phyloP scores from a whole-genome alignment of 2,329 filamentous ascomycete species.

The Colletotrichum sp. region DNA sequence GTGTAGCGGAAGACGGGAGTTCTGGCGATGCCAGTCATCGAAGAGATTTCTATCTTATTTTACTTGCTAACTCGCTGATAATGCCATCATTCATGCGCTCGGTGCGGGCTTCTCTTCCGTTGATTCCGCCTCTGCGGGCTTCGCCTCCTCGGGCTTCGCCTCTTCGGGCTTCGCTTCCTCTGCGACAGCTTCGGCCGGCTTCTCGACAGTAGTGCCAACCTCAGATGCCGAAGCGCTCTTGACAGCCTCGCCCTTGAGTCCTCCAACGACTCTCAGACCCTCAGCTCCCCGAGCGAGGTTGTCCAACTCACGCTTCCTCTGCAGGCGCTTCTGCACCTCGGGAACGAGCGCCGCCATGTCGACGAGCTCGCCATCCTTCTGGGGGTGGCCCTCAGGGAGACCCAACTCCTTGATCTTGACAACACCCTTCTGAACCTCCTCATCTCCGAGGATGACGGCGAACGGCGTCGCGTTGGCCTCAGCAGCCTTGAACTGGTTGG shows the following conservation, averaged over 20 bases:
- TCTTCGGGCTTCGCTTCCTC: slow-evolving; percentile 2
- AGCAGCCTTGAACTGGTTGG: slow-evolving; percentile 89
- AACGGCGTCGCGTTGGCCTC: slow-evolving; percentile 82
- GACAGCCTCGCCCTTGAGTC: slow-evolving; percentile 47
- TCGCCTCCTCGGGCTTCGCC: neutral
- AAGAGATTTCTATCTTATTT: neutral
- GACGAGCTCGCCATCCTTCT: slow-evolving; percentile 86
- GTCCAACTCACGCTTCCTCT: slow-evolving; percentile 48
- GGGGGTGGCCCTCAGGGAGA: slow-evolving; percentile 79
- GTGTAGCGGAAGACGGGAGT: neutral
- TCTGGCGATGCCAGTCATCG: neutral
- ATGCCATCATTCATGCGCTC: neutral
- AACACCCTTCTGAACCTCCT: slow-evolving; percentile 83
- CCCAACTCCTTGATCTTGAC: slow-evolving; percentile 84
- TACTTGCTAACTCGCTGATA: neutral
- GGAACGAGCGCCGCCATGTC: slow-evolving; percentile 65
- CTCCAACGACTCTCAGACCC: slow-evolving; percentile 51
- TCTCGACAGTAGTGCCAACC: slow-evolving; percentile 15
- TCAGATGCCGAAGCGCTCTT: slow-evolving; percentile 26
- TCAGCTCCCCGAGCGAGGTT: slow-evolving; percentile 46
- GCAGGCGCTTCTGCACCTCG: slow-evolving; percentile 61
- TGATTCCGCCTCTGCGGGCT: neutral
- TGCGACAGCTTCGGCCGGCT: neutral
- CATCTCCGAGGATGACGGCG: slow-evolving; percentile 88
- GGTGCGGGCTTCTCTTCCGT: slow-evolving; percentile 21